A percentile compares a stretch with the other conserved stretches of the same genome.
Conservation (phyloP, 257 asterid genomes). For the Solanum tarijense region DNA sequence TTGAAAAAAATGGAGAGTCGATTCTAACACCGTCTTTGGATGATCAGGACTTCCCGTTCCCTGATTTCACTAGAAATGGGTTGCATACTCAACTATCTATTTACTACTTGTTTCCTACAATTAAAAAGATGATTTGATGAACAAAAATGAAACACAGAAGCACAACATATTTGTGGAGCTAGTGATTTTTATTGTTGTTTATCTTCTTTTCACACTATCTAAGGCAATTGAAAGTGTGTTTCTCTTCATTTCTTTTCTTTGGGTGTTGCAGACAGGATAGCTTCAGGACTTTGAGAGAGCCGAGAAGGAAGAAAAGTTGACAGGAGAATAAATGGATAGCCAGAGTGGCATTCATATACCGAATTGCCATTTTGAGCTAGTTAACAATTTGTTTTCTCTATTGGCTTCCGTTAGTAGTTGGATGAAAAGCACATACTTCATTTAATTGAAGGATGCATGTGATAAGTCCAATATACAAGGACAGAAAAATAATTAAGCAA, state of each 20-base stretch:
- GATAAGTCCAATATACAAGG: not conserved
- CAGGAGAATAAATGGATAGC: not conserved
- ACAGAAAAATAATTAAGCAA: not conserved
- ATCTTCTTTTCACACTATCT: not conserved
- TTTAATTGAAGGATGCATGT: not conserved
- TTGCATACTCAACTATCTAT: not conserved
- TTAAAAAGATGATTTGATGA: not conserved
- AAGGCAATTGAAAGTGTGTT: not conserved
- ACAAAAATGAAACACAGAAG: not conserved
- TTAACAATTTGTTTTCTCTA: not conserved
- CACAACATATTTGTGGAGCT: not conserved
- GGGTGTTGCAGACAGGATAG: not conserved
- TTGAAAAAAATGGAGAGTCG: not conserved
- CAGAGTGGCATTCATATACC: not conserved
- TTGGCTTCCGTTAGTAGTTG: not conserved
- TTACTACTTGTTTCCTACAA: not conserved
- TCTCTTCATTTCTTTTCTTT: not conserved
- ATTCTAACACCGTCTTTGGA: not conserved
- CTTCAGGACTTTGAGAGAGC: not conserved
- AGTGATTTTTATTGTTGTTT: not conserved
- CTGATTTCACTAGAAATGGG: not conserved
- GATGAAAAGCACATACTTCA: not conserved
- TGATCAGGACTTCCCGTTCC: not conserved
- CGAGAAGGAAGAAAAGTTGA: not conserved
- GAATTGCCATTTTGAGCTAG: not conserved